Evolutionary conservation across 768 basidiomycete genomes (phyloP).

Genomic region (Dioszegia crocea): DNA sequence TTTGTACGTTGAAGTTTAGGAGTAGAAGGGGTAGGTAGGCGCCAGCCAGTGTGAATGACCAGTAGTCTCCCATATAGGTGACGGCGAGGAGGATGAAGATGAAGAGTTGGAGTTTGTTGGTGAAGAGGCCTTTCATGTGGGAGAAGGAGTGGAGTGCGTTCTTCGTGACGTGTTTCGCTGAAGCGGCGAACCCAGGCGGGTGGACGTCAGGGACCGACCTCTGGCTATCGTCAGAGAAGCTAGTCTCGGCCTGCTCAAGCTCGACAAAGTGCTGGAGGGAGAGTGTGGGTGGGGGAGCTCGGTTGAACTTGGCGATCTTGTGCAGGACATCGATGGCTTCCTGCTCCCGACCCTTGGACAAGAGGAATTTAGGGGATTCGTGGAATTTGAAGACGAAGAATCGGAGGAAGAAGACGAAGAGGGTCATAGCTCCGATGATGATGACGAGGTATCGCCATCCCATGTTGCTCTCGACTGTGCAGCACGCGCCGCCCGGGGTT

Average conservation of each 20-base stretch:
- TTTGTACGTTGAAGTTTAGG: constrained; percentile 38
- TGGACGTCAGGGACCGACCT: not conserved
- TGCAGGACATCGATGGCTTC: constrained; percentile 56
- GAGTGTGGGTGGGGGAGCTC: constrained; percentile 37
- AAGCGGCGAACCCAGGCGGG: not conserved
- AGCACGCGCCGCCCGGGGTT: constrained; percentile 51
- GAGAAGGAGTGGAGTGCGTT: constrained; percentile 25
- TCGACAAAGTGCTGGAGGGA: constrained; percentile 48
- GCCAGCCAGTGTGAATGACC: constrained; percentile 47
- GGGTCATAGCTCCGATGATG: constrained; percentile 52
- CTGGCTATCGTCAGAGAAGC: constrained; percentile 1
- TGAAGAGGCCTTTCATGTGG: constrained; percentile 49
- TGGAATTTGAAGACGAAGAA: constrained; percentile 60
- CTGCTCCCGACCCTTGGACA: constrained; percentile 58
- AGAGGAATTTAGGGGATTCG: constrained; percentile 62
- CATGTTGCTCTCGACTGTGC: constrained; percentile 56
- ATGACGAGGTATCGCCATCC: constrained; percentile 63
- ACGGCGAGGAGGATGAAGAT: constrained; percentile 41
- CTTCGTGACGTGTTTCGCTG: constrained; percentile 14
- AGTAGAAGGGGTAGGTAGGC: constrained; percentile 49
- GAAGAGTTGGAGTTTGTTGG: constrained; percentile 42
- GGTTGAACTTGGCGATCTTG: constrained; percentile 51
- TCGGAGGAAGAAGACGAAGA: constrained; percentile 58
- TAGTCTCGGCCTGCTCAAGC: constrained; percentile 37
- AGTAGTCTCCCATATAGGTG: constrained; percentile 48